Percentiles rank a stretch among this genome's conserved stretches.
These are phyloP conservation scores for Chytriomyces hyalinus DNA, from an alignment of 192 early-diverging fungal species.

Conservation along the genomic window DNA sequence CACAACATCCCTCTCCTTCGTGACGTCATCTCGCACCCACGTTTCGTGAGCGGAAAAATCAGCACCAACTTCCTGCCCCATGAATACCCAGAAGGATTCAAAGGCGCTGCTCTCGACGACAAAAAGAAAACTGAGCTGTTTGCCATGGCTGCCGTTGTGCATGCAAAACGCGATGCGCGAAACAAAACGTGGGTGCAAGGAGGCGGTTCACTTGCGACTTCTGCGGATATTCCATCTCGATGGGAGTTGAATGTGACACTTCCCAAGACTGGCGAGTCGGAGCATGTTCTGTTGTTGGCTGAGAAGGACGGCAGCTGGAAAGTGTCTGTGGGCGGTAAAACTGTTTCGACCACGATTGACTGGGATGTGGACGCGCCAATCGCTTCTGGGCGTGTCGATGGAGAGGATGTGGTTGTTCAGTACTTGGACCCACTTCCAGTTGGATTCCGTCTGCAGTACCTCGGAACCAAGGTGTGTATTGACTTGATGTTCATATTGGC, in stretches of 20 bases:
- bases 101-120: constrained; percentile 68
- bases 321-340: constrained; percentile 31
- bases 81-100: constrained; percentile 88
- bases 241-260: constrained; percentile 41
- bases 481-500: not conserved
- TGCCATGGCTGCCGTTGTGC: constrained; percentile 67
- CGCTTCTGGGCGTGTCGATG: constrained; percentile 54
- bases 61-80: constrained; percentile 77
- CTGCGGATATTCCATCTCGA: not conserved
- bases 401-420: constrained; percentile 59
- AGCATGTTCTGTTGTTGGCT: constrained; percentile 13
- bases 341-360: constrained; percentile 47
- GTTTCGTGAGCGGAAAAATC: constrained; percentile 76
- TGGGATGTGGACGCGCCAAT: constrained; percentile 82
- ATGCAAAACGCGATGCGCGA: constrained; percentile 67
- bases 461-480: constrained; percentile 67
- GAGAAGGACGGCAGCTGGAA: constrained; percentile 28
- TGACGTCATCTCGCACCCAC: constrained; percentile 76
- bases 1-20: constrained; percentile 94
- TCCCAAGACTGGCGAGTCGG: constrained; percentile 21
- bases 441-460: constrained; percentile 81
- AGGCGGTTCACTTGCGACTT: constrained; percentile 34
- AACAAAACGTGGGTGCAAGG: constrained; percentile 61
- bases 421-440: constrained; percentile 74
- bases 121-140: constrained; percentile 63